Conservation (phyloP, 345 rosid genomes). For the Syzygium aqueum region DNA sequence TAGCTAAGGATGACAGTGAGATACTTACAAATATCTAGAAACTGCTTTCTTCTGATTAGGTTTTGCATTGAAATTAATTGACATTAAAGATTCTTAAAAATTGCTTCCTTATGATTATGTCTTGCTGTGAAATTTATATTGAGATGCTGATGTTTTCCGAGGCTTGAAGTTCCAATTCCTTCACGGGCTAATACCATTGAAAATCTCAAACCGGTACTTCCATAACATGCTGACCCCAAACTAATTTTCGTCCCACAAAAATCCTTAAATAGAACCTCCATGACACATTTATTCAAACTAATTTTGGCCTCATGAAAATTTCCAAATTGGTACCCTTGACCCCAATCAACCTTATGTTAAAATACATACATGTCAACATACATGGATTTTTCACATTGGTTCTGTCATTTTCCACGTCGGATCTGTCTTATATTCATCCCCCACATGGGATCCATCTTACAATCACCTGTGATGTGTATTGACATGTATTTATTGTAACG, state of each 20-base stretch:
- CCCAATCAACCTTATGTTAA: background rate
- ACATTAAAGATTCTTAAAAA: no score
- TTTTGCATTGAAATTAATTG: no score
- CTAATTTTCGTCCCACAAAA: background rate
- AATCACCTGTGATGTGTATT: background rate
- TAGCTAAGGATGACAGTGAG: no score
- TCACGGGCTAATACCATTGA: background rate
- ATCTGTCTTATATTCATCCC: accelerated
- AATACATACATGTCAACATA: background rate
- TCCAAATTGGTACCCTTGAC: background rate
- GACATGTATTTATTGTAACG: background rate
- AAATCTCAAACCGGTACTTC: background rate
- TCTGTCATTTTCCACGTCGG: background rate
- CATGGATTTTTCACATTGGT: background rate
- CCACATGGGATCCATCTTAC: background rate
- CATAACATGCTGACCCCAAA: background rate
- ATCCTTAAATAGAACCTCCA: background rate
- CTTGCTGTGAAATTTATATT: no score
- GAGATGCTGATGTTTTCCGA: background rate
- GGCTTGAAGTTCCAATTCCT: background rate
- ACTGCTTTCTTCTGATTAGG: no score
- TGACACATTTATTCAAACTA: background rate
- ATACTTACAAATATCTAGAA: no score
- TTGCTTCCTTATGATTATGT: no score
- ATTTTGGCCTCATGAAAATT: background rate